A percentile compares a stretch with the other conserved stretches of the same genome.
Evolutionary conservation across 768 basidiomycete species (phyloP).

Genomic region (Russula compacta): DNA sequence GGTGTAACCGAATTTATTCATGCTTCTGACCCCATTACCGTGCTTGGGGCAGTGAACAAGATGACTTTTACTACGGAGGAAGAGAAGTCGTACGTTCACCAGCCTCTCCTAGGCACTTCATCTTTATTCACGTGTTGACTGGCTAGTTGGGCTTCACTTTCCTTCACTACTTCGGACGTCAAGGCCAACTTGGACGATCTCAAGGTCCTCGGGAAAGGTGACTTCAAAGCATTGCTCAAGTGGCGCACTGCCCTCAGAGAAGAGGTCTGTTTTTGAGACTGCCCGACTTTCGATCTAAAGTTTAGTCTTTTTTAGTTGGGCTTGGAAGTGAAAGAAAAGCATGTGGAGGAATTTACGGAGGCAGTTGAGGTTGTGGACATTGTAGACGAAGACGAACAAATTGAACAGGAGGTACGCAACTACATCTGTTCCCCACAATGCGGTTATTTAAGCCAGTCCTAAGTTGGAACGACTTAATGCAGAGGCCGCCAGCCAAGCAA

Average conservation of each 20-base stretch:
- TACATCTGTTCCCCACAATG: constrained; percentile 4
- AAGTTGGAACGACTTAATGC: constrained; percentile 80
- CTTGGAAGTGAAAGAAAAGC: constrained; percentile 68
- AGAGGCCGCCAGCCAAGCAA: constrained; percentile 62
- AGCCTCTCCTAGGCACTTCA: background rate
- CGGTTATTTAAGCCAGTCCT: constrained; percentile 2
- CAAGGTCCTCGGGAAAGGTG: constrained; percentile 95
- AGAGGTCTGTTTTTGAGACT: constrained; percentile 47
- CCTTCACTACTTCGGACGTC: constrained; percentile 71
- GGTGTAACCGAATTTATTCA: constrained; percentile 64
- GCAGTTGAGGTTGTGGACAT: constrained; percentile 54
- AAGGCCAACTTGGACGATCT: constrained; percentile 82
- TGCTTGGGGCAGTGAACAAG: constrained; percentile 71
- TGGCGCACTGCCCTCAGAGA: constrained; percentile 85
- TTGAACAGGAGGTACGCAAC: constrained; percentile 70
- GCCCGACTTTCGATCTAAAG: background rate
- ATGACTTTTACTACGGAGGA: constrained; percentile 74
- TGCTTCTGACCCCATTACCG: constrained; percentile 59
- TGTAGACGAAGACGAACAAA: constrained; percentile 81
- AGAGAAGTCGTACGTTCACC: constrained; percentile 59
- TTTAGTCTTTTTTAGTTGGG: constrained; percentile 47
- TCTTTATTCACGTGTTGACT: background rate
- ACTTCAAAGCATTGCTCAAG: constrained; percentile 88
- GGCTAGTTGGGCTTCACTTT: constrained; percentile 60
- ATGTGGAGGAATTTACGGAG: constrained; percentile 71